A percentile compares a stretch with the other conserved stretches of the same genome.
phyloP scores from a whole-genome alignment of 345 rosid genomes.

The Salix brachista region DNA sequence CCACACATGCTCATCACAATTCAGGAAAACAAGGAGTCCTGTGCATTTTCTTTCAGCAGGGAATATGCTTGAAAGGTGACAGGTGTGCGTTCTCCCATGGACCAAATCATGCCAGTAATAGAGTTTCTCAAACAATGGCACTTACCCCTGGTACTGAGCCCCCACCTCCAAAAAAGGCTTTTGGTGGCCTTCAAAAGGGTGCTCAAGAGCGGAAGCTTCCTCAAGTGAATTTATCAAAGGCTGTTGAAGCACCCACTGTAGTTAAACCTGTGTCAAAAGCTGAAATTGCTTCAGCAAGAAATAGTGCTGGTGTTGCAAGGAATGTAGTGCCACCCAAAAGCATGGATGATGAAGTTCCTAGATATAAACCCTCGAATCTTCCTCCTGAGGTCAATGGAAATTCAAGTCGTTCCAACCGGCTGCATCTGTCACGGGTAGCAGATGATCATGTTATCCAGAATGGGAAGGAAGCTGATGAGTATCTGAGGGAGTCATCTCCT shows the following conservation, averaged over 20 bases:
- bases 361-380: slow-evolving; percentile 25
- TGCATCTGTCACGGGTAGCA: slow-evolving; percentile 41
- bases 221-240: slow-evolving; percentile 29
- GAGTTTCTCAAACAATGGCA: slow-evolving; percentile 32
- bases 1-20: slow-evolving; percentile 25
- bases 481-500: slow-evolving; percentile 82
- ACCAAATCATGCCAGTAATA: slow-evolving; percentile 39
- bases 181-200: slow-evolving; percentile 33
- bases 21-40: slow-evolving; percentile 62
- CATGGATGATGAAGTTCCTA: slow-evolving; percentile 41
- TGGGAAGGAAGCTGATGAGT: slow-evolving; percentile 65
- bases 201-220: slow-evolving; percentile 35
- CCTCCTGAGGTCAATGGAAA: slow-evolving; percentile 39
- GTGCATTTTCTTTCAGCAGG: slow-evolving; percentile 79
- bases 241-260: slow-evolving; percentile 26
- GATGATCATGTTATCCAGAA: slow-evolving; percentile 51
- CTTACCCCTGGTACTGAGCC: slow-evolving; percentile 31
- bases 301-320: slow-evolving; percentile 30
- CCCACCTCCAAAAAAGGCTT: slow-evolving; percentile 31
- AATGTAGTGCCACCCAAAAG: slow-evolving; percentile 24
- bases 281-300: slow-evolving; percentile 30
- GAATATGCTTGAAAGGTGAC: slow-evolving; percentile 80
- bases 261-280: slow-evolving; percentile 32
- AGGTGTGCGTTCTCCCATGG: slow-evolving; percentile 76
- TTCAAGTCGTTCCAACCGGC: slow-evolving; percentile 31